Percentiles rank a stretch among this genome's conserved stretches.
phyloP scores from a whole-genome alignment of 2,329 filamentous ascomycete genomes.

The Colletotrichum magnum region DNA sequence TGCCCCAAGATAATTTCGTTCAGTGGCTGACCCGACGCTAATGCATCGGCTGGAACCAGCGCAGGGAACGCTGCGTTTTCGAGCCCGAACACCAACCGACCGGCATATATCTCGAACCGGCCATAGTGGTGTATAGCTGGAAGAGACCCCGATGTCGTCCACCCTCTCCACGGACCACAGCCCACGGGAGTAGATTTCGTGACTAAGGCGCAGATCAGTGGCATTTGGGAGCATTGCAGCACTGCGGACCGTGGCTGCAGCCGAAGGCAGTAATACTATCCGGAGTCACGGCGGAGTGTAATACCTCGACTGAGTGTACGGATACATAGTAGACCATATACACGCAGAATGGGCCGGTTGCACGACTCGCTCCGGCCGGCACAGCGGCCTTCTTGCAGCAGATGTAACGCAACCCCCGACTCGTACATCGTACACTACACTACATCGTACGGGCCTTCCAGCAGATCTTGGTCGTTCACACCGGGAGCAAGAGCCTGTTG shows the following conservation, averaged over 20 bases:
- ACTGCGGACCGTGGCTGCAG: neutral
- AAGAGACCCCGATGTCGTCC: too few relatives aligned
- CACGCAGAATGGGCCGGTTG: constrained; percentile 6
- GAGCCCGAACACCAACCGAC: neutral
- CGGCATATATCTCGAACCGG: constrained; percentile 13
- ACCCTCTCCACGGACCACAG: neutral
- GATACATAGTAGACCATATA: too few relatives aligned
- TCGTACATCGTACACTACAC: constrained; percentile 3
- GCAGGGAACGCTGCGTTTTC: neutral
- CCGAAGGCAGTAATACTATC: neutral
- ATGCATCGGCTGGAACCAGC: neutral
- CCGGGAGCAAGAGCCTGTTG: constrained; percentile 10
- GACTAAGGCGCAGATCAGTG: constrained; percentile 26
- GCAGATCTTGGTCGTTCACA: constrained; percentile 1
- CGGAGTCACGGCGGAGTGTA: too few relatives aligned
- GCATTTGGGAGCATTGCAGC: constrained; percentile 19
- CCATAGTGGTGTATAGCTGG: neutral
- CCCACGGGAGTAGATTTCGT: constrained; percentile 9
- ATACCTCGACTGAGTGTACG: too few relatives aligned
- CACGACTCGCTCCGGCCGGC: constrained; percentile 28
- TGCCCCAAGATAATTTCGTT: neutral
- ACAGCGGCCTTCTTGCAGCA: constrained; percentile 14
- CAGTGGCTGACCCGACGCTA: constrained; percentile 11
- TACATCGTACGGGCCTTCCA: neutral
- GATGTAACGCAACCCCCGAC: constrained; percentile 36